These are phyloP conservation scores for Xylaria sp. DNA, from an alignment of 2,329 filamentous ascomycete genomes.

Conservation along the genomic window DNA sequence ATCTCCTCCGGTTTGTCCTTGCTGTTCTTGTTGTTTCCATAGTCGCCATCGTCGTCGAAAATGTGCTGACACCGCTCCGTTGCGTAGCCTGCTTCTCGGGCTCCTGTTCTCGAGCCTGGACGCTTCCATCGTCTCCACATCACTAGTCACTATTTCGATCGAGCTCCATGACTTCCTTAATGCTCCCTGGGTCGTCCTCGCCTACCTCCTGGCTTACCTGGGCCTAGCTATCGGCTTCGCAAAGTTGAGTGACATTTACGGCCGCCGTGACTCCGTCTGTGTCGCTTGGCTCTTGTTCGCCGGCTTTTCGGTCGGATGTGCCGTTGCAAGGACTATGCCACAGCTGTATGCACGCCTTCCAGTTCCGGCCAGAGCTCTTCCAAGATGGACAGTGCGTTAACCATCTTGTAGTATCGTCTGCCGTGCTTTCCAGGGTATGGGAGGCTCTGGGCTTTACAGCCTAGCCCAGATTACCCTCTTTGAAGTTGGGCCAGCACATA, in stretches of 20 bases:
- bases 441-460: slow-evolving; percentile 71
- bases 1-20: too few relatives aligned
- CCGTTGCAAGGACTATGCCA: slow-evolving; percentile 61
- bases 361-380: neutral
- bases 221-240: slow-evolving; percentile 68
- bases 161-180: slow-evolving; percentile 63
- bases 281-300: slow-evolving; percentile 66
- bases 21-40: neutral
- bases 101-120: slow-evolving; percentile 68
- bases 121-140: slow-evolving; percentile 68
- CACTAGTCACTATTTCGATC: slow-evolving; percentile 66
- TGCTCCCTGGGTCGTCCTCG: slow-evolving; percentile 65
- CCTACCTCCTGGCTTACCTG: slow-evolving; percentile 68
- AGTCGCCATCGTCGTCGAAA: slow-evolving; percentile 22
- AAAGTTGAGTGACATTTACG: slow-evolving; percentile 70
- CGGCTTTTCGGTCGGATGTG: slow-evolving; percentile 66
- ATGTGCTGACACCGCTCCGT: slow-evolving; percentile 9
- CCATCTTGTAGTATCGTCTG: slow-evolving; percentile 62
- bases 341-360: slow-evolving; percentile 56
- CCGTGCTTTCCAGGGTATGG: slow-evolving; percentile 69
- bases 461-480: slow-evolving; percentile 67
- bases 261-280: slow-evolving; percentile 62
- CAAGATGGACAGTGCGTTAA: neutral
- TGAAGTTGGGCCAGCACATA: slow-evolving; percentile 65
- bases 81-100: slow-evolving; percentile 59